Base-by-base conservation (phyloP, 2,329 filamentous ascomycete species). In the Penicillium sp. region DNA sequence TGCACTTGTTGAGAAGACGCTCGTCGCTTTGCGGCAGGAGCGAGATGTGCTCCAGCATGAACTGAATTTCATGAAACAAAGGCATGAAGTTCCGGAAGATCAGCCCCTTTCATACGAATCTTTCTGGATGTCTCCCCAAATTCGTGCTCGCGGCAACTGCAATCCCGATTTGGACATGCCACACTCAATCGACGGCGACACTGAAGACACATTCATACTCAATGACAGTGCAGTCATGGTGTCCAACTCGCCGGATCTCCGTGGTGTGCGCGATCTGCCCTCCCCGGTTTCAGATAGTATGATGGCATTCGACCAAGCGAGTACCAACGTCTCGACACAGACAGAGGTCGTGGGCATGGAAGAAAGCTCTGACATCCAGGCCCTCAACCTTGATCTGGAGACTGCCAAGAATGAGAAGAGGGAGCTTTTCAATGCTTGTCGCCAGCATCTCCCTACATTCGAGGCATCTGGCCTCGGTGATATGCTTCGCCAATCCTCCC, bases 341-440 rank as follows among this genome's bases (percentile, higher is more conserved):
- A 64, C 66, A 20, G 45, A 58, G n/a, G 57, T 65, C 3, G 22
- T 61, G 22, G 52, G 64, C 34, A 22, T 54, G n/a, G 54, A 58
- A 8, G 64, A 65, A 34, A 60, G 63, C 38, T 63, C 66, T 3
- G 75, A 78, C 15, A 60, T 71, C 12, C 58, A 67, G 8, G 55
- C 63, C 2, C 69, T 80, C 47, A 67, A 68, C 1, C 65, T 70
- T 14, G 76, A 80, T 37, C 63, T 81, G n/a, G 73, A 77, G 55
- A 65, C 71, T 11, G 75, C 74, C 2, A 75, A 71, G 47, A 71
- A 72, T 52, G 78, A 78, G 50, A 80, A 79, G 59, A 66, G 63
- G 7, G 67, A 68, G 8, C 59, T 81, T 2, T 80, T 81, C 55
- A 67, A 74, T 17, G 74, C 75, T 31, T 79, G 76, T 65, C 76